These are phyloP conservation scores for Pseudophaeomoniella oleicola DNA, from an alignment of 2,329 filamentous ascomycete genomes.

Conservation along the genomic window DNA sequence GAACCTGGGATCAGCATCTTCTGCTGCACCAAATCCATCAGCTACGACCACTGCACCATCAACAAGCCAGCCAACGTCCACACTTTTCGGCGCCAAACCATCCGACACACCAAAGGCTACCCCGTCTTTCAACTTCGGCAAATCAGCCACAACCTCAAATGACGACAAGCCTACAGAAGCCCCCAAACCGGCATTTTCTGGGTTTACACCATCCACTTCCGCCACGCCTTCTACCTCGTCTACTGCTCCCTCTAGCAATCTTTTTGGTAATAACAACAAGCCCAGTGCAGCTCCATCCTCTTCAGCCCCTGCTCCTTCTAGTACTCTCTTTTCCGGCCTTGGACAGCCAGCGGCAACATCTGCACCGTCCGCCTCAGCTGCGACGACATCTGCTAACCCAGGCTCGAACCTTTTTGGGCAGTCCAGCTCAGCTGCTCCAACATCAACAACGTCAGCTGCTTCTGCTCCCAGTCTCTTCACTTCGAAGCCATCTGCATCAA, in stretches of 20 bases:
- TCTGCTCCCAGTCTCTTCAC: constrained; percentile 13
- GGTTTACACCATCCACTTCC: constrained; percentile 5
- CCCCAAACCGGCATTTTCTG: constrained; percentile 7
- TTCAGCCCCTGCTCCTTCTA: constrained; percentile 10
- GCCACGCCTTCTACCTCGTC: constrained; percentile 2
- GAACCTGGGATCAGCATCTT: constrained; percentile 11
- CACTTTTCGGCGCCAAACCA: constrained; percentile 12
- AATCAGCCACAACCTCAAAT: background rate
- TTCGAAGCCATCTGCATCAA: constrained; percentile 11
- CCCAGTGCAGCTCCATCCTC: constrained; percentile 1
- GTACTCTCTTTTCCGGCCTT: constrained; percentile 15
- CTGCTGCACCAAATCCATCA: constrained; percentile 15
- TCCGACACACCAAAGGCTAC: constrained; percentile 8
- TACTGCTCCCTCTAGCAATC: constrained; percentile 11
- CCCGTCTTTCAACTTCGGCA: constrained; percentile 2
- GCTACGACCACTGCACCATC: constrained; percentile 13
- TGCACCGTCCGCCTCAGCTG: constrained; percentile 16
- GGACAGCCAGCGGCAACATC: constrained; percentile 12
- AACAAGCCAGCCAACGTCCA: constrained; percentile 2
- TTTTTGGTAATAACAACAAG: constrained; percentile 12
- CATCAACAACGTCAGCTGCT: constrained; percentile 14
- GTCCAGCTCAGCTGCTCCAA: constrained; percentile 9
- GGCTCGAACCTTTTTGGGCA: constrained; percentile 6
- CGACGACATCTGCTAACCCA: constrained; percentile 6
- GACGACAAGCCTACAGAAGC: constrained; percentile 3